A percentile compares a stretch with the other conserved stretches of the same genome.
Evolutionary conservation across 78 protist species (phyloP).

Genomic region (Salpingoeca rosetta): DNA sequence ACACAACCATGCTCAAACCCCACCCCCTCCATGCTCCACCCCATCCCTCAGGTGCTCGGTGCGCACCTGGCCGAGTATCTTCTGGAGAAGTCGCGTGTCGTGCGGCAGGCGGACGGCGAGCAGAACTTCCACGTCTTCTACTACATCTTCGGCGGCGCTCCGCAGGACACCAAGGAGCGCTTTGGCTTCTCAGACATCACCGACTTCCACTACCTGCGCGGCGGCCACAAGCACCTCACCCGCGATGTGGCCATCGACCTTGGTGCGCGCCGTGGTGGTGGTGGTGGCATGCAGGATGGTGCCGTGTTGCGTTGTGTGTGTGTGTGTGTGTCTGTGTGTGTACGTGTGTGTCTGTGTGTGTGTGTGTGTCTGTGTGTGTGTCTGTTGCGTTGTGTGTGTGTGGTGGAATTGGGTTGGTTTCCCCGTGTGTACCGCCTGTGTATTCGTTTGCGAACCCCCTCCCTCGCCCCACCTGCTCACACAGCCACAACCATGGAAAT

Average conservation of each 20-base stretch:
- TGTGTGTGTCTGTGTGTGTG: too few relatives aligned
- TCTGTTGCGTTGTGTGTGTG: too few relatives aligned
- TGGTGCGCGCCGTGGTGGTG: too few relatives aligned
- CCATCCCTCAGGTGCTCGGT: slow-evolving; percentile 2
- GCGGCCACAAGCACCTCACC: not conserved
- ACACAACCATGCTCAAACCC: too few relatives aligned
- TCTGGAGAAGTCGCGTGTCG: slow-evolving; percentile 53
- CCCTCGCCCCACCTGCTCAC: not conserved
- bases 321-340: too few relatives aligned
- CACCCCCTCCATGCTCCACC: slow-evolving; percentile 8
- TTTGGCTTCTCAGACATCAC: not conserved
- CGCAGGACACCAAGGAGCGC: not conserved
- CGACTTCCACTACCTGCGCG: not conserved
- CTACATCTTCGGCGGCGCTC: slow-evolving; percentile 14
- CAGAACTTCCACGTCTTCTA: slow-evolving; percentile 50
- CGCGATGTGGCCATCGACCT: not conserved
- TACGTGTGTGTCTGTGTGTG: too few relatives aligned
- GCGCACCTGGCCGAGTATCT: slow-evolving; percentile 37
- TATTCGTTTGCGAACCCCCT: too few relatives aligned
- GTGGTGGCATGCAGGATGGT: too few relatives aligned
- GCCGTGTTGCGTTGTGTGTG: too few relatives aligned
- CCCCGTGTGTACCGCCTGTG: too few relatives aligned
- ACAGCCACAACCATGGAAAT: not conserved
- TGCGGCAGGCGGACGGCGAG: slow-evolving; percentile 28
- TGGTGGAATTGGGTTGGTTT: too few relatives aligned